phyloP scores from a whole-genome alignment of 202 grass and related monocot species.

The Musa balbisiana region DNA sequence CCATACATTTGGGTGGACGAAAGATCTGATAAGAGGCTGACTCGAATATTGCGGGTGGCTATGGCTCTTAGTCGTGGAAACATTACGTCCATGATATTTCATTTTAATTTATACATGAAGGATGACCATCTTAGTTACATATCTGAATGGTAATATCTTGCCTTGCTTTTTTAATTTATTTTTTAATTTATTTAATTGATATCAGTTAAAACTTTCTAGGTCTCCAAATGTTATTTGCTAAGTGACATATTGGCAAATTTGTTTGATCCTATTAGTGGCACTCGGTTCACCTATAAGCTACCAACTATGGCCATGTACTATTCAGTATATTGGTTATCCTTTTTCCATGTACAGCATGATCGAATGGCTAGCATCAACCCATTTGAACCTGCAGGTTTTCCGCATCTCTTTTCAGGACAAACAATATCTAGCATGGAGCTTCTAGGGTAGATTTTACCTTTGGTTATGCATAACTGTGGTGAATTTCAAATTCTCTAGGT shows the following conservation, averaged over 20 bases:
- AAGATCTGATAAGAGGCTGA: conserved; percentile 72
- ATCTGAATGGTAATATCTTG: conserved; percentile 60
- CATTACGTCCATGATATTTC: conserved; percentile 79
- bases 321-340: neutral
- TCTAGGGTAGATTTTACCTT: too few species aligned
- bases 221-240: neutral
- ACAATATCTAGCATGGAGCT: too few species aligned
- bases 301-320: neutral
- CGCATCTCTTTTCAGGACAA: too few species aligned
- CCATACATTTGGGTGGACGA: conserved; percentile 89
- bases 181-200: neutral
- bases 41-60: conserved; percentile 57
- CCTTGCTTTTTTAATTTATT: neutral
- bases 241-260: neutral
- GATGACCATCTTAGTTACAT: conserved; percentile 89
- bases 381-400: too few species aligned
- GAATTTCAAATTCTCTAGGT: too few species aligned
- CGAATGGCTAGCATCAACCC: too few species aligned
- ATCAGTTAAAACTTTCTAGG: neutral
- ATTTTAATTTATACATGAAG: conserved; percentile 96
- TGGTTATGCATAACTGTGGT: too few species aligned
- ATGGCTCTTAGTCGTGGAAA: conserved; percentile 68
- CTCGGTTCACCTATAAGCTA: neutral
- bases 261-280: neutral
- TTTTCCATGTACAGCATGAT: neutral